A percentile compares a stretch with the other conserved stretches of the same genome.
These are phyloP conservation scores for Cladophialophora chaetospira DNA, from an alignment of 2,329 filamentous ascomycete genomes.

Conservation along the genomic window DNA sequence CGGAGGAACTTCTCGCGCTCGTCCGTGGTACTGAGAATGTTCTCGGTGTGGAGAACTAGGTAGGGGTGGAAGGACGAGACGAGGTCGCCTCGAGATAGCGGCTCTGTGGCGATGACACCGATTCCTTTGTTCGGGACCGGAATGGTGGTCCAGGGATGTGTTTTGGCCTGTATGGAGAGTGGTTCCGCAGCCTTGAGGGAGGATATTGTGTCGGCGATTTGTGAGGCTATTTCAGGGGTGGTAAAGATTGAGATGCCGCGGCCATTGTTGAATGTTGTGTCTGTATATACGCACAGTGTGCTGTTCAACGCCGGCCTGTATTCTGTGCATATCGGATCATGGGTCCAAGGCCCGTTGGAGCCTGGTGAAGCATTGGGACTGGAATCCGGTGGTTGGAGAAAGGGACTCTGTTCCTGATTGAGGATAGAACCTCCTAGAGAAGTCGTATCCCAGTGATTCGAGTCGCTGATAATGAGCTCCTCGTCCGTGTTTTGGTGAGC, in stretches of 20 bases:
- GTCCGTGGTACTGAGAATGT: conserved; percentile 1
- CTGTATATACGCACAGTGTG: conserved; percentile 24
- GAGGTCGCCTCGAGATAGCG: conserved; percentile 19
- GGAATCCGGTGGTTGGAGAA: too few relatives aligned
- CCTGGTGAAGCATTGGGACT: too few relatives aligned
- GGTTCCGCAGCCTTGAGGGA: conserved; percentile 14
- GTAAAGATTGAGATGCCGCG: conserved; percentile 29
- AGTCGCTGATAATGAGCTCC: too few relatives aligned
- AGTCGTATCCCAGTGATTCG: too few relatives aligned
- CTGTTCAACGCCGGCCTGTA: conserved; percentile 3
- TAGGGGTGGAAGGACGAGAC: conserved; percentile 22
- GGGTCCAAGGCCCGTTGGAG: too few relatives aligned
- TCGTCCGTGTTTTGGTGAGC: too few relatives aligned
- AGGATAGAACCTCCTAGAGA: too few relatives aligned
- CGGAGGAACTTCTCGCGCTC: conserved; percentile 24
- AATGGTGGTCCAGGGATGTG: conserved; percentile 13
- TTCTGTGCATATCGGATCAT: conserved; percentile 21
- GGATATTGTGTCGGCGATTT: conserved; percentile 10
- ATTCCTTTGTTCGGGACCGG: conserved; percentile 21
- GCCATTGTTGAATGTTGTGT: conserved; percentile 23
- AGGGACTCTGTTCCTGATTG: too few relatives aligned
- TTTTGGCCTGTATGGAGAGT: background rate
- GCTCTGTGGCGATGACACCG: conserved; percentile 21
- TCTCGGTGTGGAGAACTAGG: conserved; percentile 22
- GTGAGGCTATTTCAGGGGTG: conserved; percentile 17